Percentiles rank a stretch among this genome's conserved stretches.
Evolutionary conservation across 495 filamentous ascomycete species (phyloP).

Genomic region (Penicillium cinerascens): DNA sequence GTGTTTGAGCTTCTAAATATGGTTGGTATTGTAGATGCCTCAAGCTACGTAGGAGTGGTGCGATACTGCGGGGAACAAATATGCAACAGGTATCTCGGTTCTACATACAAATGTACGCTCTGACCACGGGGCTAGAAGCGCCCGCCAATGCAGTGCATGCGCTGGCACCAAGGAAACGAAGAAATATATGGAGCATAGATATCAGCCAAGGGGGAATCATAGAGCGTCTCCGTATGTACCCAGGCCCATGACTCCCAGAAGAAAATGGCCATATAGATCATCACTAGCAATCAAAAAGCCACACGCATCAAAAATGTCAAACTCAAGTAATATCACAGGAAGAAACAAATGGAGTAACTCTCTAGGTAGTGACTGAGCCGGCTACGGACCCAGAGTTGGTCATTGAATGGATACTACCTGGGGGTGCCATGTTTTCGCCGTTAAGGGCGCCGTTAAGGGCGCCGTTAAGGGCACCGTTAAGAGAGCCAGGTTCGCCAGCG

Average conservation of each 20-base stretch:
- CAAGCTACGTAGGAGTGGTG: neutral
- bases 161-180: conserved; percentile 7
- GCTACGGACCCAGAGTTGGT: conserved; percentile 35
- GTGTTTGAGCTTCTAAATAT: neutral
- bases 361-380: conserved; percentile 27
- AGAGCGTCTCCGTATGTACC: conserved; percentile 22
- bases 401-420: conserved; percentile 36
- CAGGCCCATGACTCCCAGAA: conserved; percentile 8
- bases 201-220: conserved; percentile 13
- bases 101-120: conserved; percentile 5
- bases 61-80: neutral
- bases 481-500: conserved; percentile 2
- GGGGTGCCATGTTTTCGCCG: conserved; percentile 25
- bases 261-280: conserved; percentile 3
- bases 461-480: conserved; percentile 11
- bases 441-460: conserved; percentile 13
- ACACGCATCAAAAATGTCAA: neutral
- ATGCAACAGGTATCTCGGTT: conserved; percentile 13
- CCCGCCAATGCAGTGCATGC: neutral
- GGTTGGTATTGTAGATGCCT: too few species aligned
- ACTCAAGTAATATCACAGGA: neutral
- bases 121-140: neutral
- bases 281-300: conserved; percentile 11
- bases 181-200: conserved; percentile 2
- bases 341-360: neutral